Conservation (phyloP, 768 basidiomycete genomes). For the Panus rudis region DNA sequence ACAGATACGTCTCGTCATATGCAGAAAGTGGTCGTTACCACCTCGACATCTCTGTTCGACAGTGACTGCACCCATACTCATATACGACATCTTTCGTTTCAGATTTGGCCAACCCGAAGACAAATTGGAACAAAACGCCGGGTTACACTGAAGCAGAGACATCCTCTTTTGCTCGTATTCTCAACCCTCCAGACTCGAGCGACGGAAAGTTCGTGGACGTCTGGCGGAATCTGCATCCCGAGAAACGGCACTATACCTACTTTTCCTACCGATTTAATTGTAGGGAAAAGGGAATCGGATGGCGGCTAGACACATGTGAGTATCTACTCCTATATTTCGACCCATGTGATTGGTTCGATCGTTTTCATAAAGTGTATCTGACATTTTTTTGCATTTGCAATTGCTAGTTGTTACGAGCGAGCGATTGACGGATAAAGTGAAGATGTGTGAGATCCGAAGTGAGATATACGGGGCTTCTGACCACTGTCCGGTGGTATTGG, state of each 20-base stretch:
- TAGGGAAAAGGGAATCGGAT: slow-evolving; percentile 73
- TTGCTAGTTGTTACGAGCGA: slow-evolving; percentile 67
- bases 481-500: slow-evolving; percentile 76
- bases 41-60: slow-evolving; percentile 1
- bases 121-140: slow-evolving; percentile 84
- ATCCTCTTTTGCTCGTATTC: slow-evolving; percentile 60
- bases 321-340: slow-evolving; percentile 2
- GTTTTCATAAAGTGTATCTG: neutral
- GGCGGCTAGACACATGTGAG: slow-evolving; percentile 84
- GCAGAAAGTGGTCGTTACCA: neutral
- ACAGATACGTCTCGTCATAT: neutral
- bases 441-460: slow-evolving; percentile 78
- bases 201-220: slow-evolving; percentile 56
- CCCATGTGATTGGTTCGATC: neutral
- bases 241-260: slow-evolving; percentile 72
- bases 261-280: slow-evolving; percentile 82
- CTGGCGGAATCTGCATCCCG: slow-evolving; percentile 69
- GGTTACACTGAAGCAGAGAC: slow-evolving; percentile 84
- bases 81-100: no score
- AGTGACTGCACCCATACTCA: neutral
- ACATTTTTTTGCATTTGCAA: neutral
- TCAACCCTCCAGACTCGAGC: slow-evolving; percentile 41
- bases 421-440: slow-evolving; percentile 53
- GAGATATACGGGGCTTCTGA: slow-evolving; percentile 87
- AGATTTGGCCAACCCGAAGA: slow-evolving; percentile 65